Base-by-base conservation (phyloP, 805 yeast genomes). In the Nakazawaea wickerhamii region DNA sequence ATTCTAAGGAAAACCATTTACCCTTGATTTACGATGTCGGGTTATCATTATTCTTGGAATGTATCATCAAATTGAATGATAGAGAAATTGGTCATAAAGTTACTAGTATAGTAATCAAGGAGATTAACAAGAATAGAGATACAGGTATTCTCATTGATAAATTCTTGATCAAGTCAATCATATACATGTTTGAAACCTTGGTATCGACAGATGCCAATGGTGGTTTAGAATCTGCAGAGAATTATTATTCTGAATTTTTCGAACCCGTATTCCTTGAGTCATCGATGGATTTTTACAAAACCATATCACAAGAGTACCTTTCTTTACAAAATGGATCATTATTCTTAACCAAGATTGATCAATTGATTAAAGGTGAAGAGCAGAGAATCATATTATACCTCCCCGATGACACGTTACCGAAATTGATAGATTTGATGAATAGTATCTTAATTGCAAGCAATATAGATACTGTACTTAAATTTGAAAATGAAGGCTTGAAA, bases 1-100 rank as follows among this genome's bases (percentile, higher is more conserved):
- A 84, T 51, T 84, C 89, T 21, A 80, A 77, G 50, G 90, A 83
- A 49, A 59, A 62, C 25, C 80, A 76, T 51, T 63, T 77, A 39
- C 77, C 84, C 4, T 64, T 80, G 44, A 70, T 83, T 2, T 82
- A 81, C 54, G 96, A 89, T 55, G 68, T 81, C 37, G 95, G 95
- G 0, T 67, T 88, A 19, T 72, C 71, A 25, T 58, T 80, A 7
- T 89, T 87, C 57, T 73, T 83, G 46, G 80, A 77, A 30, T 63
- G 68, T 20, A 68, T 88, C 5, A 61, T 89, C 27, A 71, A 73
- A 46, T 62, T 65, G 37, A 64, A 77, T 27, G 55, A 69, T 38
- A 65, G 70, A 41, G 65, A 67, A 32, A 65, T 86, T 13, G 87
- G 87, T 1, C 48, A 56, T 4, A 61, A 63, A 25, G 58, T 84